Base-by-base conservation (phyloP, 106 monocot genomes). In the Dendrobium nobile region DNA sequence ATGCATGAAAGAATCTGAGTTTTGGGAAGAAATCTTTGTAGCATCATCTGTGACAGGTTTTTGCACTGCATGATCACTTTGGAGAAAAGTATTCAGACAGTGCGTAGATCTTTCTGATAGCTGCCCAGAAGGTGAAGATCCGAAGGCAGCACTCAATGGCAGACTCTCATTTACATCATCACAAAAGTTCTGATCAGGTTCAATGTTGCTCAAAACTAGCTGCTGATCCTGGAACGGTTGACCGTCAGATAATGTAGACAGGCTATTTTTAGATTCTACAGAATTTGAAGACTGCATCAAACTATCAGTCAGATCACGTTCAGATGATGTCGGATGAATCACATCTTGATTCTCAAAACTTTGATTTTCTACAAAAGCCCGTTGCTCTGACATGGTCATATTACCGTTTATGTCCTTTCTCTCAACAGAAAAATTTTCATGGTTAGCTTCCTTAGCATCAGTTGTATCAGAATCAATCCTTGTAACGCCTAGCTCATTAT, bases 1-100 rank as follows among this genome's bases (percentile, higher is more conserved):
- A 82, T 61, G 64, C 47, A 33, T 40, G 78, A 40, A 45, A 73
- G 72, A 65, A 77, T 78, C 84, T 77, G 78, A 78, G 82, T 56
- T 59, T 81, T 79, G 47, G 33, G 43, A 65, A 72, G 81, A 82
- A 83, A 51, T 73, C 56, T 87, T 84, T 79, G 67, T 44, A 44
- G 42, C 8, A 74, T 74, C 43, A 74, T 41, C 74, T 9, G n/a
- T 19, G 10, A 74, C 43, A 41, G 41, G 43, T 7, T 19, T 7
- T 20, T 74, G 74, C 74, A 22, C 74, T 44, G 1, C 43, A 18
- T n/a, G 74, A 74, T 74, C 41, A 20, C 27, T 44, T 42, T 74
- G 74, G 22, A n/a, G 8, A 8, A 15, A 70, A 37, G 70, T 70
- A 37, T 17, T 48, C 76, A 76, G 10, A 27, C 48, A 27, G 48